Percentiles rank a stretch among this genome's conserved stretches.
phyloP scores from a whole-genome alignment of 2,329 filamentous ascomycete species.

The Exophiala viscosa region DNA sequence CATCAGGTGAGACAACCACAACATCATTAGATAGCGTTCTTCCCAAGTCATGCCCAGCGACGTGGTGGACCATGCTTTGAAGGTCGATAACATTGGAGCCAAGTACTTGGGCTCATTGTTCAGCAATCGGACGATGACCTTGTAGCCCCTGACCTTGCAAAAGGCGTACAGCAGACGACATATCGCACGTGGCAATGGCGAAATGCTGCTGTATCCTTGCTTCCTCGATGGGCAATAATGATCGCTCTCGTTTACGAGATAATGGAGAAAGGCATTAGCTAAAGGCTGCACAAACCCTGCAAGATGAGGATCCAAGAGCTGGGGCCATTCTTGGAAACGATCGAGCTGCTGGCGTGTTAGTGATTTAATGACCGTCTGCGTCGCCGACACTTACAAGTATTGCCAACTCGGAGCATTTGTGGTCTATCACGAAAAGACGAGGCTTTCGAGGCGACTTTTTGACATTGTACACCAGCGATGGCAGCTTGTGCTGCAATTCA shows the following conservation, averaged over 20 bases:
- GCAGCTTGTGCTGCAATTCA: slow-evolving; percentile 42
- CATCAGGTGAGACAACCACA: slow-evolving; percentile 82
- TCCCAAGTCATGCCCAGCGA: slow-evolving; percentile 66
- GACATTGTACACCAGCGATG: slow-evolving; percentile 34
- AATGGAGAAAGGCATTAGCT: slow-evolving; percentile 65
- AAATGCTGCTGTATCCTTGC: slow-evolving; percentile 37
- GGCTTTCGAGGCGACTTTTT: slow-evolving; percentile 23
- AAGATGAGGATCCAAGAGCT: slow-evolving; percentile 82
- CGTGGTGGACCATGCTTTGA: slow-evolving; percentile 25
- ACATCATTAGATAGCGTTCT: slow-evolving; percentile 77
- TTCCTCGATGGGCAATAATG: slow-evolving; percentile 27
- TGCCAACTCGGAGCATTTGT: slow-evolving; percentile 19
- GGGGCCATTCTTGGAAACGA: slow-evolving; percentile 90
- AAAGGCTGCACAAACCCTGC: slow-evolving; percentile 70
- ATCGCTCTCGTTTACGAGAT: slow-evolving; percentile 27
- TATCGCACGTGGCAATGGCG: slow-evolving; percentile 64
- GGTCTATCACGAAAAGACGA: slow-evolving; percentile 5
- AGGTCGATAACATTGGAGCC: slow-evolving; percentile 64
- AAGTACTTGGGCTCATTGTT: slow-evolving; percentile 85
- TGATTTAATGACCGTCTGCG: not conserved
- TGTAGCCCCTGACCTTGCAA: slow-evolving; percentile 91
- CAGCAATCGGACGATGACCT: slow-evolving; percentile 85
- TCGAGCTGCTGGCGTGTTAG: slow-evolving; percentile 56
- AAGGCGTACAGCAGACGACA: slow-evolving; percentile 80
- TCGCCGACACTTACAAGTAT: slow-evolving; percentile 20